These are phyloP conservation scores for Penicillium sp. DNA, from an alignment of 2,329 filamentous ascomycete genomes.

Conservation along the genomic window DNA sequence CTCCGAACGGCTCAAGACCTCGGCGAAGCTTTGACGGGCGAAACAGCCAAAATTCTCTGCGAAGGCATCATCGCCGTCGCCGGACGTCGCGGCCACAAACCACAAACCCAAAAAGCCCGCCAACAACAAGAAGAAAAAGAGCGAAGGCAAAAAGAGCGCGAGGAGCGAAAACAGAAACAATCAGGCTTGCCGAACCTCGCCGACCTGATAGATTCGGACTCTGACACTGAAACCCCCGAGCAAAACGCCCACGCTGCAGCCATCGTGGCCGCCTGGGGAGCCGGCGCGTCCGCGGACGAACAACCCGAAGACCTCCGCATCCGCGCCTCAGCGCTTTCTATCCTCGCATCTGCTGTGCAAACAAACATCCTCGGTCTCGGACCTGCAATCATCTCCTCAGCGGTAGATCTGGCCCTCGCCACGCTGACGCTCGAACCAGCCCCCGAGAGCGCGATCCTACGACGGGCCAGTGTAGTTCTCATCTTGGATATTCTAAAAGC, in stretches of 20 bases:
- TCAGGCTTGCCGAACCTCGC: conserved; percentile 13
- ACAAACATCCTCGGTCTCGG: conserved; percentile 44
- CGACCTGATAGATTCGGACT: conserved; percentile 25
- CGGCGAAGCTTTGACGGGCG: conserved; percentile 39
- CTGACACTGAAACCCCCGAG: conserved; percentile 39
- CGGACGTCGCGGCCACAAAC: conserved; percentile 40
- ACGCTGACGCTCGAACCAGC: conserved; percentile 41
- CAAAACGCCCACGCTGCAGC: conserved; percentile 36
- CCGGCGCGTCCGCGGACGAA: conserved; percentile 38
- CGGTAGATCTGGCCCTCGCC: conserved; percentile 43
- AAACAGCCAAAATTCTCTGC: conserved; percentile 40
- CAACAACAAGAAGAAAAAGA: conserved; percentile 31
- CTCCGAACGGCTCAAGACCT: conserved; percentile 45
- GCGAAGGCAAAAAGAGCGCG: conserved; percentile 28
- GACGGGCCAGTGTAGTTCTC: conserved; percentile 43
- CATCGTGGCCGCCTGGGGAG: conserved; percentile 45
- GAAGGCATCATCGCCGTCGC: conserved; percentile 44
- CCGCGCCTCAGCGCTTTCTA: conserved; percentile 46
- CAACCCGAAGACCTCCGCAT: conserved; percentile 48
- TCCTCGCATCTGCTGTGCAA: conserved; percentile 44
- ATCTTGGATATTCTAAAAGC: conserved; percentile 45
- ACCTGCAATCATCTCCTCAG: conserved; percentile 34
- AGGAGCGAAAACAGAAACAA: conserved; percentile 30
- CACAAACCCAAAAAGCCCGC: conserved; percentile 35
- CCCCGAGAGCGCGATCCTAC: conserved; percentile 43